These are phyloP conservation scores for Microdochium trichocladiopsis DNA, from an alignment of 2,329 filamentous ascomycete genomes.

Conservation along the genomic window DNA sequence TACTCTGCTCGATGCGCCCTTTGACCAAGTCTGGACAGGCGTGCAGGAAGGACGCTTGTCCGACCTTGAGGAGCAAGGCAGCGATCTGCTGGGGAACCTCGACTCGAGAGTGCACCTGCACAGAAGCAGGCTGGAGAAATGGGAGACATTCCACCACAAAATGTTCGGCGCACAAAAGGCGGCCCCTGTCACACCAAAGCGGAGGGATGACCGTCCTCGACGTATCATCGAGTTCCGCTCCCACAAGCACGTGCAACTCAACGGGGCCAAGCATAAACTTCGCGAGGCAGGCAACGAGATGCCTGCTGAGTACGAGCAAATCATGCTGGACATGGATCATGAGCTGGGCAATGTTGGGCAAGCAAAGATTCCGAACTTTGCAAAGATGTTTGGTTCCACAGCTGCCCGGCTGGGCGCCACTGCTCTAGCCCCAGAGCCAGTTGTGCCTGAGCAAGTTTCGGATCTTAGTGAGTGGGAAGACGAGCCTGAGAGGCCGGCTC, in stretches of 20 bases:
- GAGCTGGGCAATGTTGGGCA: constrained; percentile 27
- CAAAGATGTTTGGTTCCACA: constrained; percentile 10
- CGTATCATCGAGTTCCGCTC: background rate
- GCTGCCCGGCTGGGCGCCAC: constrained; percentile 8
- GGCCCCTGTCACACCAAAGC: background rate
- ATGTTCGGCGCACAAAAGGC: constrained; percentile 27
- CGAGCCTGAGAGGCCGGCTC: constrained; percentile 20
- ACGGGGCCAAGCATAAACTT: constrained; percentile 1
- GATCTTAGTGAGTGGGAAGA: constrained; percentile 49
- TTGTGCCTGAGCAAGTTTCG: constrained; percentile 27
- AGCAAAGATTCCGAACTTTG: constrained; percentile 18
- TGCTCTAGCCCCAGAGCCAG: constrained; percentile 6
- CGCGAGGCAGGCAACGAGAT: constrained; percentile 5
- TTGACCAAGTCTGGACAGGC: constrained; percentile 64
- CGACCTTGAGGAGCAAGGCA: constrained; percentile 44
- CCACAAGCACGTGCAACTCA: background rate
- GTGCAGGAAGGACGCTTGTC: constrained; percentile 52
- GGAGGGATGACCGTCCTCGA: background rate
- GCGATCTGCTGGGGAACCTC: constrained; percentile 61
- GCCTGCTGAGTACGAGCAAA: constrained; percentile 32
- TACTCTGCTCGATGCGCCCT: constrained; percentile 57
- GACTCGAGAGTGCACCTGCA: constrained; percentile 62
- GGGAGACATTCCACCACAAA: constrained; percentile 59
- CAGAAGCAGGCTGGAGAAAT: constrained; percentile 60
- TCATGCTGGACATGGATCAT: constrained; percentile 33